phyloP scores from a whole-genome alignment of 257 asterid genomes.

The Asclepias syriaca region DNA sequence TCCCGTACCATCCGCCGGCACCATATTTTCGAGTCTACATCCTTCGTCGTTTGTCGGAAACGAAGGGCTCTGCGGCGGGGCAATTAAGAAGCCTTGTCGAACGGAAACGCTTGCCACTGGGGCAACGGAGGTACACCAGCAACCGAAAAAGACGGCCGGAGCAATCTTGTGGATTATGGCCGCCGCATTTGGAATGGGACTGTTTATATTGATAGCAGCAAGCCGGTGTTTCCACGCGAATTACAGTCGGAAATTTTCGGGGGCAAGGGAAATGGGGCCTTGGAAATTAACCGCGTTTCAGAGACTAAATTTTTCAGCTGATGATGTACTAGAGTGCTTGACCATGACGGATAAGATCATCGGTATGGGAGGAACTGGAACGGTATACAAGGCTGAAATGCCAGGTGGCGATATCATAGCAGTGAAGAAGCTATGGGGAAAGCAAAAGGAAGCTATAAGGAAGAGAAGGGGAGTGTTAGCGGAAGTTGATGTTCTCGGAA shows the following conservation, averaged over 20 bases:
- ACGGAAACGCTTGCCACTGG: conserved; percentile 21
- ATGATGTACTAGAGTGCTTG: conserved; percentile 60
- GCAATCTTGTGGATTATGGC: conserved; percentile 78
- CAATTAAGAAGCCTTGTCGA: conserved; percentile 51
- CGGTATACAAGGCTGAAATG: conserved; percentile 90
- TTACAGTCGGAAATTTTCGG: conserved; percentile 37
- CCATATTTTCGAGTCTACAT: conserved; percentile 54
- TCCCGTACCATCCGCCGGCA: conserved; percentile 67
- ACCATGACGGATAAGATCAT: conserved; percentile 49
- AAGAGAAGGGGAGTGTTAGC: conserved; percentile 68
- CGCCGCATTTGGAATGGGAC: conserved; percentile 64
- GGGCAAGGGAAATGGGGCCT: conserved; percentile 43
- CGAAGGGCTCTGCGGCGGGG: conserved; percentile 70
- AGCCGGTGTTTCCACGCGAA: conserved; percentile 51
- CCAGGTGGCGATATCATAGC: conserved; percentile 91
- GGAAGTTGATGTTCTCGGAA: conserved; percentile 87
- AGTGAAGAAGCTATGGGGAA: conserved; percentile 83
- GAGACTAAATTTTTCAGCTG: conserved; percentile 68
- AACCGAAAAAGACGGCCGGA: conserved; percentile 58
- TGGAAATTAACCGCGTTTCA: conserved; percentile 91
- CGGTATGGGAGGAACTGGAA: conserved; percentile 86
- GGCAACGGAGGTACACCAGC: conserved; percentile 30
- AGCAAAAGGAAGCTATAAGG: conserved; percentile 48
- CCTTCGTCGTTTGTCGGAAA: conserved; percentile 75
- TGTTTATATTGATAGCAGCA: conserved; percentile 53